Evolutionary conservation across 176 grass and related monocot genomes (phyloP).

Genomic region (Elaeis guineensis): DNA sequence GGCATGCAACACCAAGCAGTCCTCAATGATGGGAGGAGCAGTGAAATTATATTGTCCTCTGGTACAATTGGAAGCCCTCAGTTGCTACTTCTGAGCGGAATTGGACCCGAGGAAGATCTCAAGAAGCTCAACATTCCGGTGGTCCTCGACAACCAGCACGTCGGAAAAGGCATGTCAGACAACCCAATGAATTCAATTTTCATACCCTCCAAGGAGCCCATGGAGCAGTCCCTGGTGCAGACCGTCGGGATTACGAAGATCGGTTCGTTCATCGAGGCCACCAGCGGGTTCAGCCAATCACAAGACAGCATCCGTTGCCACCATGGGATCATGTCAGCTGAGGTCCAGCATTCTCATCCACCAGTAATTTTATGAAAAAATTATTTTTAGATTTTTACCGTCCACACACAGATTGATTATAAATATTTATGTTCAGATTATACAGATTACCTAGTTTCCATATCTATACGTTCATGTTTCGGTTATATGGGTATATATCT

Average conservation of each 20-base stretch:
- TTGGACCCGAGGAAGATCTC: constrained; percentile 71
- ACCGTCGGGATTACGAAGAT: constrained; percentile 69
- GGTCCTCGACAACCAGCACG: constrained; percentile 55
- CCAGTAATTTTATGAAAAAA: no score
- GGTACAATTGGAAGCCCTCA: constrained; percentile 73
- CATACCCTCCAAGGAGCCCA: constrained; percentile 67
- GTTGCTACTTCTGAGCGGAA: constrained; percentile 68
- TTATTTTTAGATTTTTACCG: no score
- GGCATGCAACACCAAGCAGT: constrained; percentile 45
- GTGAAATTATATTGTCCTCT: constrained; percentile 61
- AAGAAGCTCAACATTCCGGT: constrained; percentile 52
- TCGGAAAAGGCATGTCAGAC: constrained; percentile 74
- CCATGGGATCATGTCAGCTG: constrained; percentile 85
- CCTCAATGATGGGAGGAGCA: constrained; percentile 23
- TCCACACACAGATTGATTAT: no score
- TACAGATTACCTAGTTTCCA: no score
- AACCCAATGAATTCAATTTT: constrained; percentile 91
- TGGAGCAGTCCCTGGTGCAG: constrained; percentile 67
- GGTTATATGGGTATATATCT: no score
- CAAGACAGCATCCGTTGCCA: constrained; percentile 68
- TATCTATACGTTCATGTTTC: no score
- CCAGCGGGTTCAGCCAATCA: constrained; percentile 79
- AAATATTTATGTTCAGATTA: no score
- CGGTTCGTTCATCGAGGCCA: constrained; percentile 74
- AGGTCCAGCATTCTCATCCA: constrained; percentile 29